Conservation (phyloP, 371 early-diverging fungal genomes). For the Mycotypha africana region DNA sequence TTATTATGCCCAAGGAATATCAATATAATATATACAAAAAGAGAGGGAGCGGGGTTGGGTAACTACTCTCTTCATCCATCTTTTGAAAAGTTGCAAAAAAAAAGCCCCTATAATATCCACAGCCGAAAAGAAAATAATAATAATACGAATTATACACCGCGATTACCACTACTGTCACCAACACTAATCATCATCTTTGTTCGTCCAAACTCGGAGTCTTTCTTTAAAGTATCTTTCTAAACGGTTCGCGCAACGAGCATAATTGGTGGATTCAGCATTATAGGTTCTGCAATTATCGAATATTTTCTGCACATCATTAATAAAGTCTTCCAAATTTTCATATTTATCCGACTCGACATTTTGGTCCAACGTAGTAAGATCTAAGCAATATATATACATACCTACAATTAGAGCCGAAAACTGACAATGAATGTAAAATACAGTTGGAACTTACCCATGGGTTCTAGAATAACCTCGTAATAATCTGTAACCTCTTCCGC, state of each 20-base stretch:
- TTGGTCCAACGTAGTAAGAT: conserved; percentile 52
- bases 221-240: conserved; percentile 49
- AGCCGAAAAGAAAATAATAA: too few species aligned
- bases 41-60: too few species aligned
- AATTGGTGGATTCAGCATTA: conserved; percentile 57
- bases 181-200: conserved; percentile 13
- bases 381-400: conserved; percentile 25
- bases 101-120: too few species aligned
- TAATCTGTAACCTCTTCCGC: conserved; percentile 93
- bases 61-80: too few species aligned
- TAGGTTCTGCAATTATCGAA: conserved; percentile 52
- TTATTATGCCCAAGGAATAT: too few species aligned
- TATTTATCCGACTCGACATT: conserved; percentile 49
- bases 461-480: conserved; percentile 92
- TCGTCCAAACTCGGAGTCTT: conserved; percentile 30
- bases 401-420: too few species aligned
- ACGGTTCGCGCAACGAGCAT: conserved; percentile 59
- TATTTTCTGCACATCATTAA: conserved; percentile 28
- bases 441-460: conserved; percentile 92
- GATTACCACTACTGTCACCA: too few species aligned
- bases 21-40: too few species aligned
- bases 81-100: too few species aligned
- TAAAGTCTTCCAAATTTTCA: conserved; percentile 33
- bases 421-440: neutral
- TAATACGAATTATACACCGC: too few species aligned